Base-by-base conservation (phyloP, 306 rosid species). In the Prunus fruticosa region DNA sequence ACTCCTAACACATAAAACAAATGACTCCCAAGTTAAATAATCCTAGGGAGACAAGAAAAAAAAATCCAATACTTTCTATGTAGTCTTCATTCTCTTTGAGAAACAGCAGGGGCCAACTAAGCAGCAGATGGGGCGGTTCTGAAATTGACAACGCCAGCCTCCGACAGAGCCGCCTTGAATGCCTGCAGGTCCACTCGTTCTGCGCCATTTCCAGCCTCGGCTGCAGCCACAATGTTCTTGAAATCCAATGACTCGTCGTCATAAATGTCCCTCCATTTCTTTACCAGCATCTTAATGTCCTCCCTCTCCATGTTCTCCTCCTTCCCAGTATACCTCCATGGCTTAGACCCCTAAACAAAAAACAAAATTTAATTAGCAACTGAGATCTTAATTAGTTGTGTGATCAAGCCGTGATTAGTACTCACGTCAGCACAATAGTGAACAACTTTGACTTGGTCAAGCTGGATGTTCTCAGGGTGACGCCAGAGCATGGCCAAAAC, bases 351-450 rank as follows among this genome's bases (percentile, higher is more conserved):
- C 97, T 93, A 49, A 38, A n/a, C 52, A 64, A 18, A 22, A 46
- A 34, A 34, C 41, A 23, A 2, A 14, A 11, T 60, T 5, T 60
- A 0, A 38, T 38, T 38, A 38, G 43, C 9, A 7, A 38, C 43
- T 38, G 9, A 38, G 43, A 38, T 38, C 43, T 38, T 38, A 38
- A 38, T 38, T 7, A 6, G 43, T 38, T 38, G 9, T 7, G 2
- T 38, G 43, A 38, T 38, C 9, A 38, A 38, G 8, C 9, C 1
- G 15, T 13, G 52, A 32, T 2, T 3, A 13, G 62, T 20, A 86
- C 98, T 93, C 70, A 89, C 97, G 3, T 82, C 81, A 71, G 98
- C 94, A 73, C 98, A 93, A 3, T 91, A 91, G 79, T 93, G 97
- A 49, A 86, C 97, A 6, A 93, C 98, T 73, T 93, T 80, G 27